A percentile compares a stretch with the other conserved stretches of the same genome.
Evolutionary conservation across 176 grass and related monocot genomes (phyloP).

Genomic region (Lolium perenne): DNA sequence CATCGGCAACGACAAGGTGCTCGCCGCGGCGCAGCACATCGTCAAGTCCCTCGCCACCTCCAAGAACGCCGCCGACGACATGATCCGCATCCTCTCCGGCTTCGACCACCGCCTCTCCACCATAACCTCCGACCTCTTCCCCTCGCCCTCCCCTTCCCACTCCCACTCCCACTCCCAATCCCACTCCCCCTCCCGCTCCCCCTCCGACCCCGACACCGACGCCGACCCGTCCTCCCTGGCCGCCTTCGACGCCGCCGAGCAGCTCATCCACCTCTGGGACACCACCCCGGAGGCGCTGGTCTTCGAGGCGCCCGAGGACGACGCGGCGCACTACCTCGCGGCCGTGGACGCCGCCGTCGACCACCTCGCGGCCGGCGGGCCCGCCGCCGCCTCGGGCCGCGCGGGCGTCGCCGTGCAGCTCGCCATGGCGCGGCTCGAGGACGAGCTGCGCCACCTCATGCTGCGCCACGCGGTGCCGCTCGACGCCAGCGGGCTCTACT

Average conservation of each 20-base stretch:
- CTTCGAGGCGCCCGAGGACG: constrained; percentile 71
- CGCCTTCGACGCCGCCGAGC: constrained; percentile 63
- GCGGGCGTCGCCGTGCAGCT: constrained; percentile 74
- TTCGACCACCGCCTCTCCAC: constrained; percentile 94
- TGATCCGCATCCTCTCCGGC: constrained; percentile 97
- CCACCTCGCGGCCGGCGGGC: background rate
- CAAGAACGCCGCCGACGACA: constrained; percentile 99
- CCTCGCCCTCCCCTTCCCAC: constrained; percentile 34
- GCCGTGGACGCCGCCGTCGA: constrained; percentile 59
- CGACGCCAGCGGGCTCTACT: constrained; percentile 74
- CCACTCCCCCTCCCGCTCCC: background rate
- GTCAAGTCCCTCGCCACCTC: constrained; percentile 95
- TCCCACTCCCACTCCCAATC: background rate
- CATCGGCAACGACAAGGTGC: constrained; percentile 74
- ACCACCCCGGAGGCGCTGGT: constrained; percentile 68
- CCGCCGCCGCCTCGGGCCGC: constrained; percentile 10
- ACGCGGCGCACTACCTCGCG: constrained; percentile 57
- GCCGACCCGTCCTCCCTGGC: background rate
- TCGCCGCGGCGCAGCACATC: constrained; percentile 97
- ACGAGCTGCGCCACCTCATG: constrained; percentile 85
- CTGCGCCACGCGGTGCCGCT: constrained; percentile 78
- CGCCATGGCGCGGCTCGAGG: constrained; percentile 87
- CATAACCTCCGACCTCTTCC: constrained; percentile 65
- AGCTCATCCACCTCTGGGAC: constrained; percentile 77
- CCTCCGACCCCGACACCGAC: constrained; percentile 13